Base-by-base conservation (phyloP, 2,329 filamentous ascomycete genomes). In the Dichotomopilus funicola region DNA sequence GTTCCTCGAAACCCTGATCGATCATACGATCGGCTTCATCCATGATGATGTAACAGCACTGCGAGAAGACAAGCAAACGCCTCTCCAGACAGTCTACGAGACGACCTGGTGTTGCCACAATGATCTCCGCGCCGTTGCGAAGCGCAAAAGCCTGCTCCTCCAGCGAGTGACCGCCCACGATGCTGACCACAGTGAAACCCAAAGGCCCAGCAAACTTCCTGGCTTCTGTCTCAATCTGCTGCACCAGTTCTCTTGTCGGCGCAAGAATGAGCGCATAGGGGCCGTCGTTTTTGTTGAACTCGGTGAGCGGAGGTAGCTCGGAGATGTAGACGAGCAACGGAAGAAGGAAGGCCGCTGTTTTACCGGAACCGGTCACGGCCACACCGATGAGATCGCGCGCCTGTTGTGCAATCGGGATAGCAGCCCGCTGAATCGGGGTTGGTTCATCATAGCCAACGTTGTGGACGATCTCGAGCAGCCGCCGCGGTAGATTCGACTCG, bases 21-120 rank as follows among this genome's bases (percentile, higher is more conserved):
- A 99, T 95, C 94, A 99, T 99, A 54, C 92, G 88, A 73, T 99
- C 94, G 40, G 94, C 94, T 80, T 99, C 94, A 70, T 99, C 94
- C 92, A 99, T 96, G 72, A 99, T 96, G 55, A 97, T 83, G 73
- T 97, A 97, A 74, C 91, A 96, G 72, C 94, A 97, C 72, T 97
- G 94, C n/a, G 85, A 86, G 48, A 97, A 81, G 1, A 99, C 92
- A 1, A 97, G 79, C 35, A 97, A 83, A 37, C 92, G 86, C 13
- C 94, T 83, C 71, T 99, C 94, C 64, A 99, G 94, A 72, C 91
- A 97, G 75, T 99, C 94, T 7, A 97, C 89, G 0, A 99, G 81
- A 79, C 94, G 91, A 74, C 94, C 94, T 0, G 94, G 94, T 0
- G 94, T 99, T n/a, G 94, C 94, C 62, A 99, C 96, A 66, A 99